Conservation (phyloP, 73 alveolate species). For the Paramecium tetraurelia region DNA sequence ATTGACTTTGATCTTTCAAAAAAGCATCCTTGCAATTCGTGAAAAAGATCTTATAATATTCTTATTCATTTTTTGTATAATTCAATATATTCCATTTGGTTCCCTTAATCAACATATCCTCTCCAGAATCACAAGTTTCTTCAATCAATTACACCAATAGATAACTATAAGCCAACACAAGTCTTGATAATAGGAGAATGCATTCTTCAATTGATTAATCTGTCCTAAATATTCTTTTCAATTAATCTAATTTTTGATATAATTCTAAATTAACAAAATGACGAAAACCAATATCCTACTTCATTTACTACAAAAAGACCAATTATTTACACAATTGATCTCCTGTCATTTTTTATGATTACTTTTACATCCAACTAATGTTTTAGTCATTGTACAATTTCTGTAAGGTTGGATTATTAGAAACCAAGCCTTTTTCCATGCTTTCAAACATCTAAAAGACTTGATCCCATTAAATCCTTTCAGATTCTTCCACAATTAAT, state of each 20-base stretch:
- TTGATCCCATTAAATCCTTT: slow-evolving; percentile 58
- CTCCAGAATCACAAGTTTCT: slow-evolving; percentile 12
- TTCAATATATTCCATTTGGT: slow-evolving; percentile 43
- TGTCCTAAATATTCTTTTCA: not conserved
- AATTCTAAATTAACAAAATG: slow-evolving; percentile 29
- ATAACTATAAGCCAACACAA: not conserved
- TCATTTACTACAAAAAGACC: not conserved
- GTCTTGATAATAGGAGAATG: not conserved
- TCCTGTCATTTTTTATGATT: not conserved
- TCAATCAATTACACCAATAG: not conserved
- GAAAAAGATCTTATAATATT: slow-evolving; percentile 11
- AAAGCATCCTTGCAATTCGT: not conserved
- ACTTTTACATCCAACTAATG: slow-evolving; percentile 1
- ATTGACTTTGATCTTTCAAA: not conserved
- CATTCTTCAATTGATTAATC: slow-evolving; percentile 6
- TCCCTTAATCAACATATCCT: not conserved
- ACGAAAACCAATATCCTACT: not conserved
- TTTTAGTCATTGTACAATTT: not conserved
- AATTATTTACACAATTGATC: not conserved
- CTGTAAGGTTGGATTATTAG: not conserved
- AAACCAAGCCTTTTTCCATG: not conserved
- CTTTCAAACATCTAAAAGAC: slow-evolving; percentile 34
- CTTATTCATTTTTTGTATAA: slow-evolving; percentile 1
- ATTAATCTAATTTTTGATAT: not conserved
- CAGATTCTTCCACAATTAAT: slow-evolving; percentile 46